Conservation (phyloP, 2,329 filamentous ascomycete species). For the Aspergillus jensenii region DNA sequence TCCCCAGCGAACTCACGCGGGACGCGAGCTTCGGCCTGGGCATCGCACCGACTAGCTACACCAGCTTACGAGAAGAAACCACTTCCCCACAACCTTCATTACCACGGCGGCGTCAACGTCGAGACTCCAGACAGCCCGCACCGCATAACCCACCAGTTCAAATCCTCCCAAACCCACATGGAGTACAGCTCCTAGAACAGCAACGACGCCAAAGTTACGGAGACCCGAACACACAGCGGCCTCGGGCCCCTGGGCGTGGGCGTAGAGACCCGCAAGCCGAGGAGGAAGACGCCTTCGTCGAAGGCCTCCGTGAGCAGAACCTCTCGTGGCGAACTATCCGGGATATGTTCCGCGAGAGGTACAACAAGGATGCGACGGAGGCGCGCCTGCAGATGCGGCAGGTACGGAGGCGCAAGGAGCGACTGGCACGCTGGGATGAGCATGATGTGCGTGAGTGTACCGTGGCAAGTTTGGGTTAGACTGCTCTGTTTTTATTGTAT, state of each 20-base stretch:
- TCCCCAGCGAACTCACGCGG: slow-evolving; percentile 31
- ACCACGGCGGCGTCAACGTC: slow-evolving; percentile 24
- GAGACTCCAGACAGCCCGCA: slow-evolving; percentile 18
- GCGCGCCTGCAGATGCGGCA: slow-evolving; percentile 45
- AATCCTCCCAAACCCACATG: slow-evolving; percentile 42
- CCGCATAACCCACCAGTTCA: slow-evolving; percentile 31
- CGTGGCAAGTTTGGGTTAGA: not conserved
- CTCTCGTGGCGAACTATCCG: slow-evolving; percentile 41
- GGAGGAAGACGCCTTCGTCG: slow-evolving; percentile 41
- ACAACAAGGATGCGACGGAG: slow-evolving; percentile 39
- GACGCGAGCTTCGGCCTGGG: slow-evolving; percentile 26
- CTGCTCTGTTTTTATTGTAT: not conserved
- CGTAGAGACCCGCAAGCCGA: slow-evolving; percentile 39
- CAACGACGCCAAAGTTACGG: slow-evolving; percentile 31
- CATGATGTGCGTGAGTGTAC: slow-evolving; percentile 46
- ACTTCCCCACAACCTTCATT: slow-evolving; percentile 25
- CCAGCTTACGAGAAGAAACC: slow-evolving; percentile 18
- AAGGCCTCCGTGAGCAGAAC: slow-evolving; percentile 37
- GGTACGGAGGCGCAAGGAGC: slow-evolving; percentile 36
- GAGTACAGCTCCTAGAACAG: slow-evolving; percentile 39
- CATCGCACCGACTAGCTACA: slow-evolving; percentile 25
- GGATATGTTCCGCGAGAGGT: slow-evolving; percentile 35
- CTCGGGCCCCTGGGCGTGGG: slow-evolving; percentile 33
- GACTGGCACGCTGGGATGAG: slow-evolving; percentile 39
- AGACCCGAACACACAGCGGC: slow-evolving; percentile 25